Percentiles rank a stretch among this genome's conserved stretches.
Conservation (phyloP, 2,329 filamentous ascomycete genomes). For the Apiospora hydei region DNA sequence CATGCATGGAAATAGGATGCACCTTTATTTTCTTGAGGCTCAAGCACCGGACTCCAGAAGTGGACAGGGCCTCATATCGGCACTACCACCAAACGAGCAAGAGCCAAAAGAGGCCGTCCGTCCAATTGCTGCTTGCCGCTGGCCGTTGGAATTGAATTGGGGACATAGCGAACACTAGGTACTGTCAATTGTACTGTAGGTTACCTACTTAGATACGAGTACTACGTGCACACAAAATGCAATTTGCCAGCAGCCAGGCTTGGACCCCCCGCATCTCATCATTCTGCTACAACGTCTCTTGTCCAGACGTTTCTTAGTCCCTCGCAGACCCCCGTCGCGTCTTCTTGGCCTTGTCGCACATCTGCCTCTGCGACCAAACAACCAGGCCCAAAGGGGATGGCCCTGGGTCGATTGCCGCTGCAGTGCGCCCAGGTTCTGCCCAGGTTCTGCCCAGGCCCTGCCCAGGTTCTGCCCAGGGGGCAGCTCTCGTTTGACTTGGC, state of each 20-base stretch:
- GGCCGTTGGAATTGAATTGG: no score
- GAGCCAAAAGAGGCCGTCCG: background rate
- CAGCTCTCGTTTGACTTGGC: constrained; percentile 37
- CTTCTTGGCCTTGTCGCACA: constrained; percentile 12
- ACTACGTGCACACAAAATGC: background rate
- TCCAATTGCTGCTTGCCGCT: background rate
- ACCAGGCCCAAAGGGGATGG: background rate
- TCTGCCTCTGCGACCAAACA: constrained; percentile 21
- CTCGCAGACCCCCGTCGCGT: background rate
- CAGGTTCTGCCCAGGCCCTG: background rate
- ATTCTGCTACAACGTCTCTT: constrained; percentile 19
- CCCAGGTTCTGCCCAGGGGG: background rate
- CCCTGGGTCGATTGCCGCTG: constrained; percentile 5
- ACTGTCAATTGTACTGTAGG: no score
- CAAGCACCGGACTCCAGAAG: background rate
- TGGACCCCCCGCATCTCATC: constrained; percentile 16
- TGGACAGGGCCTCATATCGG: background rate
- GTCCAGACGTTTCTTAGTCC: constrained; percentile 16
- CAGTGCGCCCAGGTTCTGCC: background rate
- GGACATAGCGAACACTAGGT: background rate
- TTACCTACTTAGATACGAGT: no score
- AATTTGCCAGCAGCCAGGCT: background rate
- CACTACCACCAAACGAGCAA: background rate
- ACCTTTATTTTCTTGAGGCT: constrained; percentile 13
- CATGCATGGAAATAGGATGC: constrained; percentile 18